Conservation (phyloP, 106 monocot genomes). For the Acorus gramineus region DNA sequence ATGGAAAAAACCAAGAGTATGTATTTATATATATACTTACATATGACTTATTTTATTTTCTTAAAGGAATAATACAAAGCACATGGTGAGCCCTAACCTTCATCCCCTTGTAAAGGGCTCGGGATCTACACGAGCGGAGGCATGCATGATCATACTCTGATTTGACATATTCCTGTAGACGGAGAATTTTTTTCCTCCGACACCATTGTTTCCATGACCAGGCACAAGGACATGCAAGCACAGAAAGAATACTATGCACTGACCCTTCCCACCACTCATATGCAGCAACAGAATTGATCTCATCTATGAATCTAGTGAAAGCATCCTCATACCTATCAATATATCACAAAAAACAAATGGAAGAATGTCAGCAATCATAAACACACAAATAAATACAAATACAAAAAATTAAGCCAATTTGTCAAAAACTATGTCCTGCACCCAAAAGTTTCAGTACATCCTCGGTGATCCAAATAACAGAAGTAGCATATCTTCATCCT, state of each 20-base stretch:
- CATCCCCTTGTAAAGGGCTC: constrained; percentile 98
- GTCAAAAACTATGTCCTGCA: no score
- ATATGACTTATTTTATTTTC: no score
- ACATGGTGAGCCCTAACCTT: constrained; percentile 34
- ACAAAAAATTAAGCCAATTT: no score
- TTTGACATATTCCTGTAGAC: constrained; percentile 87
- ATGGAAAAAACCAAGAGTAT: no score
- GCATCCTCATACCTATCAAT: constrained; percentile 78
- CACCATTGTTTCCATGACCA: constrained; percentile 99
- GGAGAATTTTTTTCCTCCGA: constrained; percentile 59
- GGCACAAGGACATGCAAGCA: constrained; percentile 81
- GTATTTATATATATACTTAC: no score
- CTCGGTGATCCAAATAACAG: no score
- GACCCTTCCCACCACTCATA: constrained; percentile 99
- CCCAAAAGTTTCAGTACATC: no score
- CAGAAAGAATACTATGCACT: constrained; percentile 63
- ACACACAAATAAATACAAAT: no score
- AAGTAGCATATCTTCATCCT: no score
- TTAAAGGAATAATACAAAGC: neutral
- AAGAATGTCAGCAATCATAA: no score
- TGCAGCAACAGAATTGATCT: constrained; percentile 84
- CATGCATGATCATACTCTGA: constrained; percentile 93
- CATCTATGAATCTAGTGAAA: constrained; percentile 93
- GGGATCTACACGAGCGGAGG: constrained; percentile 83
- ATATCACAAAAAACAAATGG: neutral